Evolutionary conservation across 768 basidiomycete species (phyloP), one percentile per base, ranked within the genome.

Genomic region (Boletus pseudo-olivaceus): DNA sequence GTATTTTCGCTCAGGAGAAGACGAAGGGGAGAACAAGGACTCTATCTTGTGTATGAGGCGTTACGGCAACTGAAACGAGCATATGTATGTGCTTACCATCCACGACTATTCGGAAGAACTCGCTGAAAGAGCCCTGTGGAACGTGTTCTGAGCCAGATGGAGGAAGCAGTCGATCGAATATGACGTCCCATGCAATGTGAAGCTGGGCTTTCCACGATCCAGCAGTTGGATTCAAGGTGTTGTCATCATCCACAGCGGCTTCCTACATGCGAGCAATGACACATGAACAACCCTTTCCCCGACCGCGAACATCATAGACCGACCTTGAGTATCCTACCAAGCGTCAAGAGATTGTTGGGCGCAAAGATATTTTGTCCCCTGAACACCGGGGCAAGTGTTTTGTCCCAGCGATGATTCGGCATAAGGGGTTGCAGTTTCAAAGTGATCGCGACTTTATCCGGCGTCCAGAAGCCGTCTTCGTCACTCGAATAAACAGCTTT

Each of bases 21-120:
- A 84, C 19, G 87, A 87, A 7, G 85, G 76, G 7, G 89, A 84
- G 66, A 98, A 97, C 40, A 98, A 73, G 2, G 90, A 87, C 67
- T 96, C 95, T 98, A 62, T 49, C 19, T 17, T 48, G 15, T 14
- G 26, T 35, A 41, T 58, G 27, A 59, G 42, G 30, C 10, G 26
- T 26, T 27, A 38, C 12, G 30, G 42, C 9, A 15, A 34, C 20
- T n/a, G 27, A 40, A 34, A 34, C 43, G 39, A 30, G 26, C 10
- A 33, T 37, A 35, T 40, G 32, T 5, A 5, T n/a, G 19, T 1
- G 65, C 82, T 56, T 62, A 93, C 94, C 93, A 68, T 99, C 96
- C 15, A 98, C 93, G 10, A 89, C 90, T 19, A 92, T 75, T 41
- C 85, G 78, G 77, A 91, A 99, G 73, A 98, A 97, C 56, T 97